Percentiles rank a stretch among this genome's conserved stretches.
Conservation (phyloP, 306 rosid genomes). For the Prunus davidiana region DNA sequence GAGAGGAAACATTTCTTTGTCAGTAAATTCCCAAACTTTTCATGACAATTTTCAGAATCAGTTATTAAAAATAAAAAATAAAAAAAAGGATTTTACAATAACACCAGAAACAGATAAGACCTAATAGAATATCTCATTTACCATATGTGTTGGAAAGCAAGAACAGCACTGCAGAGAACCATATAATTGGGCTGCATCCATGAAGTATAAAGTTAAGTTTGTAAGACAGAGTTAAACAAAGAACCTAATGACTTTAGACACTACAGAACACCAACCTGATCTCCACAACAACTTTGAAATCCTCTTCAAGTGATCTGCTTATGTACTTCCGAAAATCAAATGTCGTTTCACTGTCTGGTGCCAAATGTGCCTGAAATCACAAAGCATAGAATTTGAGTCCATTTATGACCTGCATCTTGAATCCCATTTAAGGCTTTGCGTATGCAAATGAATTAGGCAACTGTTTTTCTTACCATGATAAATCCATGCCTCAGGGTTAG, state of each 20-base stretch:
- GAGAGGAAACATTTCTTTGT: slow-evolving; percentile 7
- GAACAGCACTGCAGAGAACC: slow-evolving; percentile 69
- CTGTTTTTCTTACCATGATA: slow-evolving; percentile 49
- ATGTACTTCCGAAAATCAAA: slow-evolving; percentile 82
- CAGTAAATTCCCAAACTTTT: not conserved
- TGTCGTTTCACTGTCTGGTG: slow-evolving; percentile 51
- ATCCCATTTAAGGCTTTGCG: not conserved
- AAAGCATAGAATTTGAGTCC: not conserved
- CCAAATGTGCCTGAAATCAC: slow-evolving; percentile 71
- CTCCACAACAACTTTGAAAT: slow-evolving; percentile 76
- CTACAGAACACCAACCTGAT: slow-evolving; percentile 47
- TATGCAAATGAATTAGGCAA: not conserved
- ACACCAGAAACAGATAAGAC: not conserved
- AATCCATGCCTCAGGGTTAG: slow-evolving; percentile 79
- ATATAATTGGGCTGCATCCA: slow-evolving; percentile 69
- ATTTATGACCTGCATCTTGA: not conserved
- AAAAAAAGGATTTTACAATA: not conserved
- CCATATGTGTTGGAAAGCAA: slow-evolving; percentile 63
- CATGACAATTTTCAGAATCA: not conserved
- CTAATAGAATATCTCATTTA: slow-evolving; percentile 27
- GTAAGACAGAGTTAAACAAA: slow-evolving; percentile 9
- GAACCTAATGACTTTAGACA: not conserved
- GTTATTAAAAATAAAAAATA: not conserved
- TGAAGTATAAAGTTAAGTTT: slow-evolving; percentile 13
- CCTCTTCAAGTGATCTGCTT: slow-evolving; percentile 76